A percentile compares a stretch with the other conserved stretches of the same genome.
Evolutionary conservation across 495 filamentous ascomycete genomes (phyloP).

Genomic region (Tirmania nivea): DNA sequence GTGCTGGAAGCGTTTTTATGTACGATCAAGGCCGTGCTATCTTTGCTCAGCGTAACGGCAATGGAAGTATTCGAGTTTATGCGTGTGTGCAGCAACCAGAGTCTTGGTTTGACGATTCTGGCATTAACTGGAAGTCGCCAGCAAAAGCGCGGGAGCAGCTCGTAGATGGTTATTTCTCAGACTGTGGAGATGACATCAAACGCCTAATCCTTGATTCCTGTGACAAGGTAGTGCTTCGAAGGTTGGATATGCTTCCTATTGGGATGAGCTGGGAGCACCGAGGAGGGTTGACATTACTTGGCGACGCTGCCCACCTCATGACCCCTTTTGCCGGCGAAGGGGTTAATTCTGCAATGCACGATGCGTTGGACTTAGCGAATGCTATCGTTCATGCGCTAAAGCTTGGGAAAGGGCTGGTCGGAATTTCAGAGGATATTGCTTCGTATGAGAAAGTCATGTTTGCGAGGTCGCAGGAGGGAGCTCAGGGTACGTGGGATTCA

Average conservation of each 20-base stretch:
- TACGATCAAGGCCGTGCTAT: slow-evolving; percentile 24
- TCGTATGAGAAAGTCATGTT: slow-evolving; percentile 24
- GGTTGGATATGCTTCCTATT: slow-evolving; percentile 31
- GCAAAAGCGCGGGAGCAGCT: too few species aligned
- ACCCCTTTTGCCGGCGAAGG: slow-evolving; percentile 38
- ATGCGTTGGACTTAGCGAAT: slow-evolving; percentile 32
- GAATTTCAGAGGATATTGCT: slow-evolving; percentile 15
- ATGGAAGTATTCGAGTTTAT: slow-evolving; percentile 24
- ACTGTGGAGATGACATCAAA: too few species aligned
- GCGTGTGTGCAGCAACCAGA: slow-evolving; percentile 10
- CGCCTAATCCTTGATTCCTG: too few species aligned
- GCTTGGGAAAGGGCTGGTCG: slow-evolving; percentile 1
- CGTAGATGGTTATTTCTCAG: too few species aligned
- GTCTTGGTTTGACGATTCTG: slow-evolving; percentile 9
- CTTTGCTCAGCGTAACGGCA: slow-evolving; percentile 25
- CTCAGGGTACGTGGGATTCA: slow-evolving; percentile 13
- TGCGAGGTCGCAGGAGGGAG: slow-evolving; percentile 16
- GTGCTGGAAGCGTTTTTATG: slow-evolving; percentile 25
- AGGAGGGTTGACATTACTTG: slow-evolving; percentile 30
- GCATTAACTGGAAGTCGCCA: too few species aligned
- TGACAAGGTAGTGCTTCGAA: neutral
- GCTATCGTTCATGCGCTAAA: slow-evolving; percentile 13
- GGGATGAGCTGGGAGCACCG: slow-evolving; percentile 28
- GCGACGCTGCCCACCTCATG: slow-evolving; percentile 43
- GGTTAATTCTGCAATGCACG: slow-evolving; percentile 36